Evolutionary conservation across 495 filamentous ascomycete species (phyloP), one percentile per base, ranked within the genome.

Genomic region (Sordaria brevicollis): DNA sequence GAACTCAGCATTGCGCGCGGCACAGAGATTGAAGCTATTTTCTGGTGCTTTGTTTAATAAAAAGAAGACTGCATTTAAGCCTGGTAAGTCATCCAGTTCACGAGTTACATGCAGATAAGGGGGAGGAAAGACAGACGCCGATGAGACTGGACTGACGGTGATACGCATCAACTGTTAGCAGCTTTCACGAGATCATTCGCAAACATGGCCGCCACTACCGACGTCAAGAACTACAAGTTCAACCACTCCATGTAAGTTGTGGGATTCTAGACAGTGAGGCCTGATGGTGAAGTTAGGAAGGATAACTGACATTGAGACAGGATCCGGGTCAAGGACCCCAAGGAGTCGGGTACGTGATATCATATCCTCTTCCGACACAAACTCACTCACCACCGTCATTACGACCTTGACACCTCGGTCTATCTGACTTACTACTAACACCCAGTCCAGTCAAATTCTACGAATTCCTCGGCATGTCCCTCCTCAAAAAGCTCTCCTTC

Each of bases 301-400:
- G 29, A 67, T 67, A 29, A 65, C 69, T 82, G 84, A 78, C 49
- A 68, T 77, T 4, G 35, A 35, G 11, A 39, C 69, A 97, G 94
- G 94, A 81, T 97, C 74, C 89, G 95, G 80, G 92, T 97, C 77
- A 98, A 97, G 81, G 93, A 99, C 79, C 95, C 95, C 4, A 89
- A 93, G 78, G 86, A 83, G 76, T 96, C 92, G 25, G 81, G 90
- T 90, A 79, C 35, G 77, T 74, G 57, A n/a, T 15, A 49, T 21
- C 19, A 11, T 54, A 38, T 29, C 49, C 29, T 36, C 25, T 37
- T 5, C 9, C 25, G 49, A 15, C 11, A 41, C 17, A 6, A n/a
- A 41, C 17, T 41, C 17, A 41, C 37, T 5, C n/a, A n/a, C n/a
- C n/a, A n/a, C n/a, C n/a, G n/a, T n/a, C n/a, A n/a, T n/a, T n/a